Conservation (phyloP, 768 basidiomycete genomes). For the Phallus indusiatus region DNA sequence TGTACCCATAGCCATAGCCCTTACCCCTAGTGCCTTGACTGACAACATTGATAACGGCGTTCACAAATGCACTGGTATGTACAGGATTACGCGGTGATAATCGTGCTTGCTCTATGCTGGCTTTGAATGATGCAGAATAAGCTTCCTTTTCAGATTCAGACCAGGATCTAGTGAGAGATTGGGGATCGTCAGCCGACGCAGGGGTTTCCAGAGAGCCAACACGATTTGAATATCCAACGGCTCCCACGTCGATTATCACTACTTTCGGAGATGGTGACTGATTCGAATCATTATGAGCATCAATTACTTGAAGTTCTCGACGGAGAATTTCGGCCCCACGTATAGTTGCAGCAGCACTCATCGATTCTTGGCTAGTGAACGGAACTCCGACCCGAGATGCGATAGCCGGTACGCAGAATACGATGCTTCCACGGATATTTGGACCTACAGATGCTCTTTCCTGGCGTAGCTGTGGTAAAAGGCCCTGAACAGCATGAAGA, state of each 20-base stretch:
- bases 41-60: constrained; percentile 49
- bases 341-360: constrained; percentile 66
- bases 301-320: constrained; percentile 55
- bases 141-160: constrained; percentile 62
- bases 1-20: constrained; percentile 8
- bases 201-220: constrained; percentile 18
- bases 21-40: constrained; percentile 41
- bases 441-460: constrained; percentile 41
- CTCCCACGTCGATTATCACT: constrained; percentile 66
- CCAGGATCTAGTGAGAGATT: constrained; percentile 58
- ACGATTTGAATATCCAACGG: constrained; percentile 15
- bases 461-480: constrained; percentile 67
- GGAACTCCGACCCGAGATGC: constrained; percentile 70
- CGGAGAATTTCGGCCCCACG: constrained; percentile 67
- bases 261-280: constrained; percentile 60
- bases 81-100: constrained; percentile 38
- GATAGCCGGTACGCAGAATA: constrained; percentile 67
- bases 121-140: constrained; percentile 61
- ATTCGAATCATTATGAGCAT: constrained; percentile 40
- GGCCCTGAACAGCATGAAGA: constrained; percentile 63
- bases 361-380: constrained; percentile 52
- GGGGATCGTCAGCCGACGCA: constrained; percentile 24
- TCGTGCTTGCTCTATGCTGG: constrained; percentile 16
- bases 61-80: constrained; percentile 47
- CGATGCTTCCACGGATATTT: constrained; percentile 35